These are phyloP conservation scores for Cardamine occulta DNA, from an alignment of 345 rosid genomes.

Conservation along the genomic window DNA sequence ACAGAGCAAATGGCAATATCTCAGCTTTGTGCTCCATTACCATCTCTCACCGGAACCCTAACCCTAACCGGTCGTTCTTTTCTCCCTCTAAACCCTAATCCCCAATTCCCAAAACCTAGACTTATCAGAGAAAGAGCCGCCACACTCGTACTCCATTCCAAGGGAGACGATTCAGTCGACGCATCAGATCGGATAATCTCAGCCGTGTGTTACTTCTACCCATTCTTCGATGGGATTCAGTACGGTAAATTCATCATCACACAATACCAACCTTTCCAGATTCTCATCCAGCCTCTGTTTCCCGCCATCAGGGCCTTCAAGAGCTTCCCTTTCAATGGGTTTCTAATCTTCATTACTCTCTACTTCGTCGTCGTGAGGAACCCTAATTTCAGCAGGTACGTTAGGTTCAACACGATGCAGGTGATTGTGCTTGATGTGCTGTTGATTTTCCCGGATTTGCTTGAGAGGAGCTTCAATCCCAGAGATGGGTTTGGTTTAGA, in stretches of 20 bases:
- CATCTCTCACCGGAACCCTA: conserved; percentile 41
- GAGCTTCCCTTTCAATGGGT: conserved; percentile 88
- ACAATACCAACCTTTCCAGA: conserved; percentile 68
- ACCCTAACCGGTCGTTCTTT: conserved; percentile 36
- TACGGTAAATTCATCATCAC: conserved; percentile 83
- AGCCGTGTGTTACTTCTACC: conserved; percentile 86
- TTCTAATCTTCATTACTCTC: conserved; percentile 71
- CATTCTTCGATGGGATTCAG: conserved; percentile 91
- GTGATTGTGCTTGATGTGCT: conserved; percentile 90
- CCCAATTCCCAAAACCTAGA: conserved; percentile 23
- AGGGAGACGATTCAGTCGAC: conserved; percentile 66
- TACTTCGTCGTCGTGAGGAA: conserved; percentile 93
- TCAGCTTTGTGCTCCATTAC: conserved; percentile 44
- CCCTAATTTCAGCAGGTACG: conserved; percentile 83
- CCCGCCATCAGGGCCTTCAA: conserved; percentile 82
- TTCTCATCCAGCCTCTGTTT: conserved; percentile 72
- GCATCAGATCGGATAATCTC: conserved; percentile 85
- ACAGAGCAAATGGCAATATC: conserved; percentile 51
- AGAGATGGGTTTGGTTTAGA: conserved; percentile 81
- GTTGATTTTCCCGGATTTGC: conserved; percentile 84
- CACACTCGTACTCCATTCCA: conserved; percentile 52
- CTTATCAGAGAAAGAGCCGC: conserved; percentile 32
- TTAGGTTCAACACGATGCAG: conserved; percentile 98
- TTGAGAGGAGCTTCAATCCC: conserved; percentile 87
- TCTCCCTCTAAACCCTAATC: conserved; percentile 38